Evolutionary conservation across 225 moss, liverwort and hornwort species (phyloP), one percentile per base, ranked within the genome.

Genomic region (Bryum argenteum): DNA sequence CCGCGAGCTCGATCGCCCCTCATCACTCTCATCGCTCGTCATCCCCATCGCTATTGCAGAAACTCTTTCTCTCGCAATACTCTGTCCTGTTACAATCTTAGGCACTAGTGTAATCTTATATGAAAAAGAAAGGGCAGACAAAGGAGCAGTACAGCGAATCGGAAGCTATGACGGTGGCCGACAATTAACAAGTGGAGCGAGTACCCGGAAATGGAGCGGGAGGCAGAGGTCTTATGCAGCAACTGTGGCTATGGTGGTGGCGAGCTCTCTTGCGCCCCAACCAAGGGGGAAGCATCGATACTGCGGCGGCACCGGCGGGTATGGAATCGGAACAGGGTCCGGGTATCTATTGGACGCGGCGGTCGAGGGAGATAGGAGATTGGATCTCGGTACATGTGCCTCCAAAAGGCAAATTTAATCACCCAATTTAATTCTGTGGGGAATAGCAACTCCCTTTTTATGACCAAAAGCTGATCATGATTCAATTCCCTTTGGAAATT

Each of bases 1-100:
- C 43, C 72, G 63, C 54, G 42, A 65, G 8, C 59, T 40, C 12
- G 72, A 69, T 66, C 71, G 77, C 61, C 74, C 60, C 72, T 71
- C 74, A 50, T 75, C 69, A 52, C 77, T 71, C 63, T 80, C 84
- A 18, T 79, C 85, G 58, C 71, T 71, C 26, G 77, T 61, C 6
- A 58, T 37, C 39, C 57, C 71, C 38, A 33, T 33, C 33, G 33
- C 33, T n/a, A n/a, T n/a, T n/a, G n/a, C n/a, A n/a, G n/a, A n/a
- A n/a, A n/a, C n/a, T 80, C 82, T 54, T 2, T 42, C 22, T 45
- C 37, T 19, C 8, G 4, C 50, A 47, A 23, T 38, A 14, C 13
- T 47, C 45, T 24, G 44, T 0, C 21, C 16, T 6, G 19, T 61
- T 12, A 26, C 61, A 60, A 13, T 10, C 41, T 19, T 20, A 62